phyloP scores from a whole-genome alignment of 2,329 filamentous ascomycete species.

The Neofusicoccum laricinum region DNA sequence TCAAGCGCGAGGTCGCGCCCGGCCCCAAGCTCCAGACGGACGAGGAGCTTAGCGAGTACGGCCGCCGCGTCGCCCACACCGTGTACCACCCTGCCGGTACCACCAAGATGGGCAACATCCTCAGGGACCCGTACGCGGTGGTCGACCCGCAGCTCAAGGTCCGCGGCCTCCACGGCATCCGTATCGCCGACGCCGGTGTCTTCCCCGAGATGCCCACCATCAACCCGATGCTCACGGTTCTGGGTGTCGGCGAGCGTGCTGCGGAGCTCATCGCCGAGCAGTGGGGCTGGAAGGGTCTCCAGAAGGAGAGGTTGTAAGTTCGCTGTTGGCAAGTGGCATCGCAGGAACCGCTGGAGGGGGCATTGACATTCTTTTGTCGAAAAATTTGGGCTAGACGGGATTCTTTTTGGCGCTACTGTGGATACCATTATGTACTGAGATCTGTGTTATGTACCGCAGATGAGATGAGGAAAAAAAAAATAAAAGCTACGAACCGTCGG shows the following conservation, averaged over 20 bases:
- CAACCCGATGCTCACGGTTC: slow-evolving; percentile 88
- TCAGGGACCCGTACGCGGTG: slow-evolving; percentile 68
- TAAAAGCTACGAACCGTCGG: neutral
- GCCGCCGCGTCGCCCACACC: slow-evolving; percentile 76
- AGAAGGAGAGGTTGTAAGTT: slow-evolving; percentile 52
- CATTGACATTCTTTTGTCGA: neutral
- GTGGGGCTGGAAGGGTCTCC: slow-evolving; percentile 61
- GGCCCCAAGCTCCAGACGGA: slow-evolving; percentile 72
- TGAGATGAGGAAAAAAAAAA: neutral
- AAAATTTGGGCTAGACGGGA: slow-evolving; percentile 8
- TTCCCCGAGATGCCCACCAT: slow-evolving; percentile 85
- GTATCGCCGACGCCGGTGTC: slow-evolving; percentile 82
- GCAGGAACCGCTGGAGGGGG: neutral
- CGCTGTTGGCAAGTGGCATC: too few relatives aligned
- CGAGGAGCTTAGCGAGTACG: slow-evolving; percentile 79
- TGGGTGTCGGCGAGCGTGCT: slow-evolving; percentile 77
- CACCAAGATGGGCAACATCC: slow-evolving; percentile 81
- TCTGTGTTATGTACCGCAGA: slow-evolving; percentile 1
- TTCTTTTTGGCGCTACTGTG: neutral
- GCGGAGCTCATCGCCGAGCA: slow-evolving; percentile 80
- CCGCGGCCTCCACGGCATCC: slow-evolving; percentile 67
- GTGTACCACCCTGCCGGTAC: slow-evolving; percentile 89
- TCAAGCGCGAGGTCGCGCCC: slow-evolving; percentile 77
- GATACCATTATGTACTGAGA: slow-evolving; percentile 8
- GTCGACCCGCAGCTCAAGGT: slow-evolving; percentile 75